Evolutionary conservation across 2,329 filamentous ascomycete species (phyloP).

Genomic region (Venturia nashicola): DNA sequence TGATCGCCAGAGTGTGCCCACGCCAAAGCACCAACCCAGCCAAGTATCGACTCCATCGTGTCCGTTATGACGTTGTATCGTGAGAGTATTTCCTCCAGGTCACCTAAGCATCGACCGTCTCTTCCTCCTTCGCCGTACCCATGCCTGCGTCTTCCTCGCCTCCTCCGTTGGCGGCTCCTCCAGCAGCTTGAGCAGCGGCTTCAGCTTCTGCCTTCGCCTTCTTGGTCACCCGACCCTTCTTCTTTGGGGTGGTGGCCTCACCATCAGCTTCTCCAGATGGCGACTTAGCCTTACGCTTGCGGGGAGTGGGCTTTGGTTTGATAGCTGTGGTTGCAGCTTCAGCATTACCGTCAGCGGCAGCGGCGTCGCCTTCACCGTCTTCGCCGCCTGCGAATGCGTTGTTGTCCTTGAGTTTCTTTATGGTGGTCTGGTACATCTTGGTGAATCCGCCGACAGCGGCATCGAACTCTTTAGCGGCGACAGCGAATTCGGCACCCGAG

Average conservation of each 20-base stretch:
- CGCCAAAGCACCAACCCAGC: neutral
- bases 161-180: neutral
- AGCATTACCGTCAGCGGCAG: neutral
- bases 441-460: conserved; percentile 6
- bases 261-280: neutral
- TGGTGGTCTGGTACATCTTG: conserved; percentile 3
- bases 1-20: neutral
- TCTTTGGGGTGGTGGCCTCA: conserved; percentile 1
- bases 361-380: neutral
- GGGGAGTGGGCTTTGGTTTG: conserved; percentile 1
- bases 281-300: conserved; percentile 3
- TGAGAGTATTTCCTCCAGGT: neutral
- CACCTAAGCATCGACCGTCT: neutral
- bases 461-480: conserved; percentile 4
- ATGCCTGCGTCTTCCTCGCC: neutral
- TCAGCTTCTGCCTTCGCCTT: neutral
- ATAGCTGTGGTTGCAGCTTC: neutral
- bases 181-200: neutral
- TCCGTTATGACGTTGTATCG: neutral
- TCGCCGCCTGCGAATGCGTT: neutral
- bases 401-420: conserved; percentile 8
- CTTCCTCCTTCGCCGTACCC: neutral
- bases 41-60: neutral
- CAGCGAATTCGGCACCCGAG: neutral
- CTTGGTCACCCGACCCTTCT: neutral